phyloP scores from a whole-genome alignment of 192 early-diverging fungal genomes.

The Phlyctochytrium planicorne region DNA sequence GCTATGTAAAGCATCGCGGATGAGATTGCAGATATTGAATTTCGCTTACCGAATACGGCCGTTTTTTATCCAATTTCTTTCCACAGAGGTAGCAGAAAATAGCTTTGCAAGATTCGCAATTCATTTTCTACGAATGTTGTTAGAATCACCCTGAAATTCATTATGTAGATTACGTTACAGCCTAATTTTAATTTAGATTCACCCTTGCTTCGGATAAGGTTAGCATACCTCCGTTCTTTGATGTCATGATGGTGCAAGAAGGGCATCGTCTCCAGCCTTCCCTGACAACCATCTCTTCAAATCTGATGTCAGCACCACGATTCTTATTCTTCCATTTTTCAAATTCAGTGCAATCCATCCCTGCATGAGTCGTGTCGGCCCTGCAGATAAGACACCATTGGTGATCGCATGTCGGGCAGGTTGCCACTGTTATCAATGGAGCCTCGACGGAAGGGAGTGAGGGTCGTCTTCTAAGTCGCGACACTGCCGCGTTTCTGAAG shows the following conservation, averaged over 20 bases:
- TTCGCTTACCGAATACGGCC: too few species aligned
- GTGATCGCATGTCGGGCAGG: constrained; percentile 5
- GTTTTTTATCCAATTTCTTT: constrained; percentile 11
- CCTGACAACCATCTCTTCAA: constrained; percentile 17
- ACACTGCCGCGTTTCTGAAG: too few species aligned
- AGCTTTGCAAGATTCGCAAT: constrained; percentile 24
- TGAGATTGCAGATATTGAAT: too few species aligned
- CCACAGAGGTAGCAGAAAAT: constrained; percentile 24
- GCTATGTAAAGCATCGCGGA: too few species aligned
- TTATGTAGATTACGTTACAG: not conserved
- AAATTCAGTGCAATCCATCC: constrained; percentile 13
- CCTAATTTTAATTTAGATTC: not conserved
- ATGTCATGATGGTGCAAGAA: constrained; percentile 12
- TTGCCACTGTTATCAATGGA: not conserved
- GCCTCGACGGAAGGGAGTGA: not conserved
- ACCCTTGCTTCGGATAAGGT: constrained; percentile 11
- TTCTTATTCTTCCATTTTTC: constrained; percentile 5
- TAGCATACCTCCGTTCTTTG: constrained; percentile 17
- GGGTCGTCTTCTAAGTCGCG: too few species aligned
- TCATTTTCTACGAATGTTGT: constrained; percentile 17
- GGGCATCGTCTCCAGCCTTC: constrained; percentile 24
- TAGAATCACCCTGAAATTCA: not conserved
- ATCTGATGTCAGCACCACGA: constrained; percentile 8
- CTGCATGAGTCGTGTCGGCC: constrained; percentile 21
- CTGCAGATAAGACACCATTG: constrained; percentile 18